Percentiles rank a stretch among this genome's conserved stretches.
Conservation (phyloP, 2,329 filamentous ascomycete genomes). For the Fusarium sp. region DNA sequence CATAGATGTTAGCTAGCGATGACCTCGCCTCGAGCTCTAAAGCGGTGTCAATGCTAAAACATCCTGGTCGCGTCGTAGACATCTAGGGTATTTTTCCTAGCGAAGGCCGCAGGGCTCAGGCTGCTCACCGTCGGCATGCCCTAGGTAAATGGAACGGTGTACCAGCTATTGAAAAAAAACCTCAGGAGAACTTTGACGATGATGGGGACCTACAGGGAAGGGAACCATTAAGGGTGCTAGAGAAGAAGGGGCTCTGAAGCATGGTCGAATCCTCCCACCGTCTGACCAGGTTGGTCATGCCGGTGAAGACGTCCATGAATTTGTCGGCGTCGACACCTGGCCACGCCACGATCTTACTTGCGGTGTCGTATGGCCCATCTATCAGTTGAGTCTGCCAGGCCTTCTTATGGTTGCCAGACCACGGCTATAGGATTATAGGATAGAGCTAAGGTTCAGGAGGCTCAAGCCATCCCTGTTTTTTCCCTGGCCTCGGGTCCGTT, state of each 20-base stretch:
- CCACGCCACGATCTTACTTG: neutral
- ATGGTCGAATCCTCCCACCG: neutral
- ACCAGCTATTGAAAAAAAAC: neutral
- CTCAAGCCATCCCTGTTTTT: neutral
- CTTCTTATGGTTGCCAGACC: neutral
- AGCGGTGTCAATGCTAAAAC: neutral
- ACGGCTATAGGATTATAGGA: too few species aligned
- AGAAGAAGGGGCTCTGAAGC: neutral
- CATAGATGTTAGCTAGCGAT: neutral
- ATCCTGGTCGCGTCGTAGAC: neutral
- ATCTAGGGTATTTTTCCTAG: neutral
- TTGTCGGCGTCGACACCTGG: neutral
- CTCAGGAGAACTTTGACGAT: neutral
- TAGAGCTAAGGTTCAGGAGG: neutral
- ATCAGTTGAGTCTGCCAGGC: neutral
- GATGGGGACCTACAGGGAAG: neutral
- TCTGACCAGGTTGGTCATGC: neutral
- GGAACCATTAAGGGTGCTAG: neutral
- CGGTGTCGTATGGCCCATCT: neutral
- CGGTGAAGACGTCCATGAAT: neutral
- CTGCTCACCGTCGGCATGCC: neutral
- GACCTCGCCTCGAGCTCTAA: neutral
- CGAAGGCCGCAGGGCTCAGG: neutral
- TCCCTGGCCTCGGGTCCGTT: neutral
- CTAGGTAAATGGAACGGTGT: neutral